These are phyloP conservation scores for Mentha longifolia DNA, from an alignment of 257 asterid species.

Conservation along the genomic window DNA sequence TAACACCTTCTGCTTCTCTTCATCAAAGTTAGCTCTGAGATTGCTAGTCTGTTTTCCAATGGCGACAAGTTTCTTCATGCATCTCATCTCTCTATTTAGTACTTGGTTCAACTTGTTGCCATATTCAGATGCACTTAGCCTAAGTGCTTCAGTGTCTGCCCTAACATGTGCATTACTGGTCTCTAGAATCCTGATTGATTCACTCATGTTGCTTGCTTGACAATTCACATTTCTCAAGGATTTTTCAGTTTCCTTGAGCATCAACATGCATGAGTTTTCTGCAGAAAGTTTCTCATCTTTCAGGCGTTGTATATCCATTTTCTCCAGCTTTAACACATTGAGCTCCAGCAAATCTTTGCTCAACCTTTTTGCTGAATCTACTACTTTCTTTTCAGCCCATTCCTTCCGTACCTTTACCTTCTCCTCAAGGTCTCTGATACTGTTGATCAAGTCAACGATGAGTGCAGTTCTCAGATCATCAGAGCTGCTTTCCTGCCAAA, in stretches of 20 bases:
- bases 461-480: slow-evolving; percentile 17
- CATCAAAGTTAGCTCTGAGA: slow-evolving; percentile 25
- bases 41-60: slow-evolving; percentile 20
- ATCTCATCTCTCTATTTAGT: slow-evolving; percentile 30
- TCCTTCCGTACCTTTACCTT: slow-evolving; percentile 18
- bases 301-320: not conserved
- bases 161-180: slow-evolving; percentile 10
- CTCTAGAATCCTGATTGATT: not conserved
- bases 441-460: slow-evolving; percentile 19
- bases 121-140: slow-evolving; percentile 29
- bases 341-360: slow-evolving; percentile 32
- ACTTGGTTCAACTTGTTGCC: slow-evolving; percentile 15
- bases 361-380: slow-evolving; percentile 29
- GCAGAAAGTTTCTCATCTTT: slow-evolving; percentile 7
- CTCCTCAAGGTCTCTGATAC: slow-evolving; percentile 16
- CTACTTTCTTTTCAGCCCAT: slow-evolving; percentile 37
- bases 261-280: not conserved
- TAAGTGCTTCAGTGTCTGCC: slow-evolving; percentile 37
- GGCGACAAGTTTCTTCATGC: slow-evolving; percentile 16
- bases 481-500: slow-evolving; percentile 20
- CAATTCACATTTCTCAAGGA: not conserved
- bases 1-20: slow-evolving; percentile 29
- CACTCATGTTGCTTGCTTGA: not conserved
- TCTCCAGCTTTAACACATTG: slow-evolving; percentile 31
- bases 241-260: slow-evolving; percentile 27